phyloP scores from a whole-genome alignment of 2,329 filamentous ascomycete species.

The Hymenotorrendiella dingleyae region DNA sequence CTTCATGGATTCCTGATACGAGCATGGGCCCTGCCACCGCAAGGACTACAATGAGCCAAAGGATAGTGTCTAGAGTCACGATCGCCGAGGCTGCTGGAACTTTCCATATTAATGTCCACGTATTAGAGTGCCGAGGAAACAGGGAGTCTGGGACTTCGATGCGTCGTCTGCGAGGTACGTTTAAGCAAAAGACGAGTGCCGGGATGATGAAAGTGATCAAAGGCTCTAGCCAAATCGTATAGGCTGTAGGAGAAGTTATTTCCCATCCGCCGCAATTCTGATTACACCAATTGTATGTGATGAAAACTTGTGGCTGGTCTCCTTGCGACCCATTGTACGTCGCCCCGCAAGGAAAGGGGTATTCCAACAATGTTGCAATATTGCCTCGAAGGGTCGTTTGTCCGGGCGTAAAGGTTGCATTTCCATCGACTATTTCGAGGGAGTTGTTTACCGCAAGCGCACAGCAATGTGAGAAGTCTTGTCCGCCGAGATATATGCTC shows the following conservation, averaged over 20 bases:
- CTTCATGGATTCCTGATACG: constrained; percentile 16
- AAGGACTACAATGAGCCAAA: constrained; percentile 18
- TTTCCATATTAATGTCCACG: constrained; percentile 7
- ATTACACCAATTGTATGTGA: constrained; percentile 11
- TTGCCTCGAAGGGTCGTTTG: constrained; percentile 4
- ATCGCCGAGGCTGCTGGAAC: constrained; percentile 10
- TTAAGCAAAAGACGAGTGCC: constrained; percentile 21
- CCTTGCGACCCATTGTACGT: constrained; percentile 8
- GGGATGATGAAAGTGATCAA: constrained; percentile 17
- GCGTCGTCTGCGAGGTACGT: constrained; percentile 31
- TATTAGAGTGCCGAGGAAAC: constrained; percentile 27
- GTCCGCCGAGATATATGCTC: no score
- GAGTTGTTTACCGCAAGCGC: constrained; percentile 13
- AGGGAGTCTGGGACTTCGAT: constrained; percentile 27
- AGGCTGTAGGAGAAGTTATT: constrained; percentile 4
- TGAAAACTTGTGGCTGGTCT: constrained; percentile 11
- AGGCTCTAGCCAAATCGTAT: constrained; percentile 14
- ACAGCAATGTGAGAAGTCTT: constrained; percentile 16
- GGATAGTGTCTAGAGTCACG: constrained; percentile 10
- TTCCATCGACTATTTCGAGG: constrained; percentile 4
- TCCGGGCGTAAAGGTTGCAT: no score
- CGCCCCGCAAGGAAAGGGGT: constrained; percentile 17
- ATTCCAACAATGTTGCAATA: constrained; percentile 4
- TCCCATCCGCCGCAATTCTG: constrained; percentile 15
- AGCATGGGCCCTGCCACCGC: constrained; percentile 17